phyloP scores from a whole-genome alignment of 2,329 filamentous ascomycete species.

The Aspergillus ruber region DNA sequence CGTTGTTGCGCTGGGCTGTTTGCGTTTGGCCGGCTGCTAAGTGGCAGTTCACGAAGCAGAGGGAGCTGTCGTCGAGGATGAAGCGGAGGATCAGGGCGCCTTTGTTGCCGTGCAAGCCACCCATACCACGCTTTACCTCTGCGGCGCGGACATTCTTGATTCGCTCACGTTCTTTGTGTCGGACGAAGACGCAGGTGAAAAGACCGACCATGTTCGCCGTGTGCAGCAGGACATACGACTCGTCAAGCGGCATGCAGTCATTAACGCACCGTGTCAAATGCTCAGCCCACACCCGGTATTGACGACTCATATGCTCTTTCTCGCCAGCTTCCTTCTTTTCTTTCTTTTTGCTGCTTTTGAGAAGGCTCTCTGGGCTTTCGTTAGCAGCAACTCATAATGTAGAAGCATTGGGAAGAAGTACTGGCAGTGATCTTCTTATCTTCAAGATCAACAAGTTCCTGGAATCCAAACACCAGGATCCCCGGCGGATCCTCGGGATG shows the following conservation, averaged over 20 bases:
- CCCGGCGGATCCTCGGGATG: conserved; percentile 73
- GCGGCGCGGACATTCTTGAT: conserved; percentile 71
- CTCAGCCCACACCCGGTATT: conserved; percentile 94
- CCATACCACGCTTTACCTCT: conserved; percentile 94
- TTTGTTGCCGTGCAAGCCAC: conserved; percentile 92
- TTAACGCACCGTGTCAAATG: conserved; percentile 77
- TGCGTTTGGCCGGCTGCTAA: conserved; percentile 88
- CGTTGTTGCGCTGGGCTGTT: conserved; percentile 84
- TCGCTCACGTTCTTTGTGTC: conserved; percentile 65
- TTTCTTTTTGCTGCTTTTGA: conserved; percentile 75
- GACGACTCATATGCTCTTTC: conserved; percentile 88
- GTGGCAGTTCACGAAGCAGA: conserved; percentile 98
- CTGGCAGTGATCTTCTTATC: conserved; percentile 97
- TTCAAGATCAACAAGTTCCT: conserved; percentile 95
- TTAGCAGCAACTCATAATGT: conserved; percentile 21
- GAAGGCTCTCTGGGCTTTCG: conserved; percentile 59
- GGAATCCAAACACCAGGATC: conserved; percentile 91
- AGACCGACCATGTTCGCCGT: conserved; percentile 86
- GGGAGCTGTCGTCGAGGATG: conserved; percentile 81
- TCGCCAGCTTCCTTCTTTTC: conserved; percentile 73
- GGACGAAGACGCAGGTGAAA: conserved; percentile 94
- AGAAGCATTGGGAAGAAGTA: conserved; percentile 31
- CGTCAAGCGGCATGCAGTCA: conserved; percentile 69
- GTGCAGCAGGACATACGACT: conserved; percentile 79
- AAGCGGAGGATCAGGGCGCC: conserved; percentile 90